These are phyloP conservation scores for Shiraia bambusicola DNA, from an alignment of 2,329 filamentous ascomycete genomes.

Conservation along the genomic window DNA sequence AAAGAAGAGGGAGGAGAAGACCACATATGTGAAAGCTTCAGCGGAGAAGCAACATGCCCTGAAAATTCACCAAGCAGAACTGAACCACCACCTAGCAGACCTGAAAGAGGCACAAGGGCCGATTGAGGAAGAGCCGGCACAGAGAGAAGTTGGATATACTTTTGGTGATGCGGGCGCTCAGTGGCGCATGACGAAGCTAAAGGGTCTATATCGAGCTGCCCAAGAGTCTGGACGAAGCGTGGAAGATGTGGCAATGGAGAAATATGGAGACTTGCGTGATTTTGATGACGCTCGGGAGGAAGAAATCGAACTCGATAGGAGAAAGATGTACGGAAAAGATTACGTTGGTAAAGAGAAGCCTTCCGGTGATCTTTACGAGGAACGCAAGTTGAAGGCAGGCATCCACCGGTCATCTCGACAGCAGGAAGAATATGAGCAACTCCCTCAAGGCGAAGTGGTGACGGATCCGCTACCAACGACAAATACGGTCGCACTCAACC, in stretches of 20 bases:
- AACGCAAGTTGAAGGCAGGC: slow-evolving; percentile 66
- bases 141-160: slow-evolving; percentile 71
- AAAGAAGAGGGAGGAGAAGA: slow-evolving; percentile 51
- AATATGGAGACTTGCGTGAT: slow-evolving; percentile 76
- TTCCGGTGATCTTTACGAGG: slow-evolving; percentile 79
- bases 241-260: slow-evolving; percentile 80
- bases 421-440: slow-evolving; percentile 31
- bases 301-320: slow-evolving; percentile 82
- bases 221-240: slow-evolving; percentile 70
- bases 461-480: slow-evolving; percentile 55
- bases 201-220: slow-evolving; percentile 77
- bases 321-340: slow-evolving; percentile 78
- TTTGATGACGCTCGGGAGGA: slow-evolving; percentile 96
- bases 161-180: slow-evolving; percentile 89
- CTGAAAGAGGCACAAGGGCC: slow-evolving; percentile 42
- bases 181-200: slow-evolving; percentile 96
- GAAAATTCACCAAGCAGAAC: slow-evolving; percentile 74
- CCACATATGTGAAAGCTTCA: slow-evolving; percentile 50
- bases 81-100: slow-evolving; percentile 71
- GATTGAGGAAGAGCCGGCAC: slow-evolving; percentile 50
- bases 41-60: slow-evolving; percentile 63
- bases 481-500: slow-evolving; percentile 61
- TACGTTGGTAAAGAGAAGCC: slow-evolving; percentile 86
- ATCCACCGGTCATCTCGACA: slow-evolving; percentile 43
- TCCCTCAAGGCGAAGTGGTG: slow-evolving; percentile 59